phyloP scores from a whole-genome alignment of 164 flowering plant species.

The Liquidambar formosana region DNA sequence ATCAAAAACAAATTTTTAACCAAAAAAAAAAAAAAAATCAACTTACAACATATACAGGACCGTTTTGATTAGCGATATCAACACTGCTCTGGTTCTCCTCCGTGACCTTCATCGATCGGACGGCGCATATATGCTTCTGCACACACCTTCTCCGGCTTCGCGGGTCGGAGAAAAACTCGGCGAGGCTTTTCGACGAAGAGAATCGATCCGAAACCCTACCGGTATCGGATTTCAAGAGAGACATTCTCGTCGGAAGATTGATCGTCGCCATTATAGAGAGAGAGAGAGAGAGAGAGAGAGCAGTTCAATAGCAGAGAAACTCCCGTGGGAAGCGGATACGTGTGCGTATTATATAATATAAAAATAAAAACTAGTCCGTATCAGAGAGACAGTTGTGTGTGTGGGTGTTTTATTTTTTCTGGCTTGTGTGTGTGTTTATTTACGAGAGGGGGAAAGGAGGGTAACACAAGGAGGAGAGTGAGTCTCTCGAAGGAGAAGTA shows the following conservation, averaged over 20 bases:
- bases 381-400: no score
- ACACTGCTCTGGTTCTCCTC: conserved; percentile 8
- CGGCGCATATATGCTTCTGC: not conserved
- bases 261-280: conserved; percentile 12
- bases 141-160: not conserved
- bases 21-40: not conserved
- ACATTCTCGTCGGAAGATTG: conserved; percentile 14
- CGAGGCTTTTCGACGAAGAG: conserved; percentile 7
- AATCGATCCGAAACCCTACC: conserved; percentile 16
- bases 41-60: conserved; percentile 14
- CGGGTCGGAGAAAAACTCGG: not conserved
- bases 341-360: no score
- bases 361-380: no score
- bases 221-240: conserved; percentile 2
- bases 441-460: no score
- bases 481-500: no score
- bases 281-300: not conserved
- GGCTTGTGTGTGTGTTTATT: no score
- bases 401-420: no score
- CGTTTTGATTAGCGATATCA: conserved; percentile 10
- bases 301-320: not conserved
- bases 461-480: no score
- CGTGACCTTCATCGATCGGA: conserved; percentile 16
- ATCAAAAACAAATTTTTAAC: not conserved
- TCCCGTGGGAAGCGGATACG: no score